Conservation (phyloP, 768 basidiomycete species). For the Tylopilus sp. region DNA sequence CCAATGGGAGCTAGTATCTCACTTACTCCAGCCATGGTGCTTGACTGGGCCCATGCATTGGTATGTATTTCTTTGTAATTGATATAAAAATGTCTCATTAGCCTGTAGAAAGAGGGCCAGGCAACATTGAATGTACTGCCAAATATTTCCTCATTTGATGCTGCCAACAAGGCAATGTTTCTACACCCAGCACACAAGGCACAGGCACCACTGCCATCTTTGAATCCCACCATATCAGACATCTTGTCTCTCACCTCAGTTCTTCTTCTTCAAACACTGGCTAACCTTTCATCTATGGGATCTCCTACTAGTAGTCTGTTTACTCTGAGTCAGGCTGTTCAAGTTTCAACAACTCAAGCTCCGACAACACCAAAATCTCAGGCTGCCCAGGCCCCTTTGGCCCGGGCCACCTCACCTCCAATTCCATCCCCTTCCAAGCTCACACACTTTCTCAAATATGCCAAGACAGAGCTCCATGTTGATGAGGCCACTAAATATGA, state of each 20-base stretch:
- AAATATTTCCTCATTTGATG: not conserved
- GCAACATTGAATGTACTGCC: not conserved
- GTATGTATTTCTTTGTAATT: not conserved
- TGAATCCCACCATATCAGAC: not conserved
- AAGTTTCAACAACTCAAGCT: not conserved
- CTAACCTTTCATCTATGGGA: not conserved
- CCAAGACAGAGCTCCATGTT: not conserved
- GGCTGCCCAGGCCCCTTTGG: too few species aligned
- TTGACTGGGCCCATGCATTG: not conserved
- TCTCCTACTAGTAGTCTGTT: not conserved
- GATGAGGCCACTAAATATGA: not conserved
- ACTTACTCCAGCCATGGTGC: not conserved
- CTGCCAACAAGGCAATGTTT: not conserved
- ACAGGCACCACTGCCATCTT: not conserved
- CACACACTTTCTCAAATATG: not conserved
- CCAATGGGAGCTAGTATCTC: not conserved
- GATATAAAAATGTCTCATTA: not conserved
- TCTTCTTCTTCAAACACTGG: not conserved
- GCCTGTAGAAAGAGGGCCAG: not conserved
- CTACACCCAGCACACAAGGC: not conserved
- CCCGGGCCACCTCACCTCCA: not conserved
- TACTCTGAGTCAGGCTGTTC: too few species aligned
- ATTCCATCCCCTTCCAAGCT: not conserved
- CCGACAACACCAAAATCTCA: not conserved
- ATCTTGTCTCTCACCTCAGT: not conserved